Evolutionary conservation across 225 moss, liverwort and hornwort genomes (phyloP), one percentile per base, ranked within the genome.

Genomic region (Sphagnum tenellum): DNA sequence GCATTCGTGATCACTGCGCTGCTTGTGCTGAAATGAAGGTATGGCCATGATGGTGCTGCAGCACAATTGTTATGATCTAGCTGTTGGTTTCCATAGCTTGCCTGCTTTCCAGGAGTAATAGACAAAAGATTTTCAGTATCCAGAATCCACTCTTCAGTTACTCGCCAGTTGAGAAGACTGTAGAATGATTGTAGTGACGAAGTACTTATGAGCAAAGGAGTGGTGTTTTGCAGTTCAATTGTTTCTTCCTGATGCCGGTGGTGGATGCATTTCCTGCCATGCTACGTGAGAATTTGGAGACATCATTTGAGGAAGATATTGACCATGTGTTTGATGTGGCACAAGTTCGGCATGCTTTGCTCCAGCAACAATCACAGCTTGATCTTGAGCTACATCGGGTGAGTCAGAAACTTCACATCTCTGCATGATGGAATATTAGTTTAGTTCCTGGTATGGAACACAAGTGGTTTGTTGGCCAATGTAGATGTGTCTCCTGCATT

Each of bases 211-310:
- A 29, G 29, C 29, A 29, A 29, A 47, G 47, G 50, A 45, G 7
- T 72, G 9, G 57, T 50, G 70, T 11, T 47, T 5, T 74, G 69
- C 88, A 96, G 96, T 98, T 98, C 76, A 98, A 98, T 74, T 98
- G 98, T 72, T 98, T 98, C 73, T 98, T 93, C 69, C 86, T 98
- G 82, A 98, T 98, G 98, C 98, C 98, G n/a, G 89, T 98, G 12
- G 98, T 98, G 73, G 98, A 98, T 71, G 90, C 89, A 75, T 98
- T 98, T 76, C 98, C 98, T 11, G 85, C 93, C 3, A 74, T 98
- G 75, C 76, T 98, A 4, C 82, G 98, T 29, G 98, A 98, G 78
- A 92, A 93, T 70, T 80, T 93, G 46, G 98, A 98, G 70, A 76
- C 86, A 56, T 89, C 93, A 52, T 93, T 98, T 71, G 93, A 86